Evolutionary conservation across 2,329 filamentous ascomycete species (phyloP).

Genomic region (Fusarium coffeatum): DNA sequence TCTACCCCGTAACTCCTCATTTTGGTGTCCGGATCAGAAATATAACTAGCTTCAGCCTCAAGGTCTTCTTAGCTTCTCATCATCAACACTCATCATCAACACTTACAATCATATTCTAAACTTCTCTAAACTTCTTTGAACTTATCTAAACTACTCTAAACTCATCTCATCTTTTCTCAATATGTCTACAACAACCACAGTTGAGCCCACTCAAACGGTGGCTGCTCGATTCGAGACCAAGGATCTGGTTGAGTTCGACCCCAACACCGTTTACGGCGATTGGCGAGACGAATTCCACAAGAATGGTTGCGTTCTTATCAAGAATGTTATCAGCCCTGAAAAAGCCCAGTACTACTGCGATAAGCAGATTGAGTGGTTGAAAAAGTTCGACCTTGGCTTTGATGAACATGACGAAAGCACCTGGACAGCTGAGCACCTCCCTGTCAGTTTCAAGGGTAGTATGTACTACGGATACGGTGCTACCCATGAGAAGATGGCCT

Average conservation of each 20-base stretch:
- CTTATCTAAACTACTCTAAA: not conserved
- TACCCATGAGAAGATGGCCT: constrained; percentile 61
- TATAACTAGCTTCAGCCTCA: constrained; percentile 39
- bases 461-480: constrained; percentile 60
- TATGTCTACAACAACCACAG: constrained; percentile 28
- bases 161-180: not conserved
- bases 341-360: constrained; percentile 40
- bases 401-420: constrained; percentile 3
- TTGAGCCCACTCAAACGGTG: constrained; percentile 35
- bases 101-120: not conserved
- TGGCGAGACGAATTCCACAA: constrained; percentile 43
- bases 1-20: constrained; percentile 7
- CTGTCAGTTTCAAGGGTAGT: constrained; percentile 54
- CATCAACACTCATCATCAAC: constrained; percentile 2
- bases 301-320: constrained; percentile 41
- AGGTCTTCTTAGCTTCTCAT: constrained; percentile 26
- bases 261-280: constrained; percentile 35
- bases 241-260: constrained; percentile 39
- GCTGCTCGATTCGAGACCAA: constrained; percentile 40
- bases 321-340: constrained; percentile 42
- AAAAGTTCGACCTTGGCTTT: constrained; percentile 41
- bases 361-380: constrained; percentile 43
- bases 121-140: not conserved
- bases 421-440: constrained; percentile 35
- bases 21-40: constrained; percentile 5